Base-by-base conservation (phyloP, 1,284 basidiomycete genomes). In the Ceratobasidium sp. region DNA sequence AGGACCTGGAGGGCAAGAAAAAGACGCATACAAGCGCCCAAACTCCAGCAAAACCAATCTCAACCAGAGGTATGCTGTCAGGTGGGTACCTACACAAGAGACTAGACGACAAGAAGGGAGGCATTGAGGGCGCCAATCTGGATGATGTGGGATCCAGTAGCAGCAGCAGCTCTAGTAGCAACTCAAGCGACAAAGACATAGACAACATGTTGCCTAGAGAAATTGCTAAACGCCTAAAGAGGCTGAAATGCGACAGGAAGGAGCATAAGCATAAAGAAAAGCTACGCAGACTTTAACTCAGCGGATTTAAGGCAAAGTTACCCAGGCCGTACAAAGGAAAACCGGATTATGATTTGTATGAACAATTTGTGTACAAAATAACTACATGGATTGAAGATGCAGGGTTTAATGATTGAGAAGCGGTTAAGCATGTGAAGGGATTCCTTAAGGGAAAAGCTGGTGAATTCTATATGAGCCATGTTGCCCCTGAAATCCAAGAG, bases 391-490 rank as follows among this genome's bases (percentile, higher is more conserved):
- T 65, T 10, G 38, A 55, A n/a, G 54, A 65, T 38, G 65, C 38
- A 0, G 52, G 40, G 2, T 42, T 70, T 27, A 38, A 38, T 20
- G 25, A 70, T 10, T 20, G 34, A 15, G 42, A 70, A 32, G 17
- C 32, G 1, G 45, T 70, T 1, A 47, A 34, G 1, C 43, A 60
- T 13, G 32, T 70, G 15, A 70, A 65, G 38, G 47, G 20, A 27
- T 65, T 65, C 52, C 50, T 70, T 10, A 70, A 40, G 10, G 69
- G 40, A 3, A 65, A 67, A 35, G 69, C 69, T 1, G 60, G 47
- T 13, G 27, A 12, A 1, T 56, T 34, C 40, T 70, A 65, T 50
- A 67, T 70, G 69, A 29, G 20, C 5, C 40, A 54, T 43, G 60
- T 56, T 13, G 69, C 69, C n/a, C 42, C 52, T 13, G 38, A 68